phyloP scores from a whole-genome alignment of 179 eudicot genomes.

The Beta macrorhiza region DNA sequence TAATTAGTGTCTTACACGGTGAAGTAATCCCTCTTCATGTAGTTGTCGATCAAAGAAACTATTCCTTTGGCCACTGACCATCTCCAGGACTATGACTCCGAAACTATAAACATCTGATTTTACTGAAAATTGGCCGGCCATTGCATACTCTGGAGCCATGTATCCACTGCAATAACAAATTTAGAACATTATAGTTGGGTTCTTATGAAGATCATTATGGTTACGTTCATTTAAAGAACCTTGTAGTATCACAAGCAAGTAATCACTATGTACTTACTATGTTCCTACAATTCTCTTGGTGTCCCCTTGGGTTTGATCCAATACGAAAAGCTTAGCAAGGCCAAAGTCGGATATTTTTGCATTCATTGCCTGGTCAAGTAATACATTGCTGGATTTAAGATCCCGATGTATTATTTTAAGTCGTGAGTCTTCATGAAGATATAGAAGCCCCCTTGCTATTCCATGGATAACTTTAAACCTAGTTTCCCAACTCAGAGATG shows the following conservation, averaged over 20 bases:
- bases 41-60: not conserved
- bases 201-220: too few species aligned
- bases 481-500: not conserved
- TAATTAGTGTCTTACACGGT: not conserved
- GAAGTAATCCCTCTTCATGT: not conserved
- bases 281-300: slow-evolving; percentile 1
- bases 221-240: too few species aligned
- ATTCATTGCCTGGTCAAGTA: not conserved
- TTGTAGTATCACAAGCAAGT: not conserved
- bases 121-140: too few species aligned
- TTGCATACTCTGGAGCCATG: too few species aligned
- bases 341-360: not conserved
- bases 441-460: slow-evolving; percentile 3
- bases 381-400: too few species aligned
- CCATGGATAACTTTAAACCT: not conserved
- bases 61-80: too few species aligned
- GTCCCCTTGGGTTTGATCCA: slow-evolving; percentile 7
- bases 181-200: too few species aligned
- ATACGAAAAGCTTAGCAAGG: not conserved
- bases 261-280: not conserved
- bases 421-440: slow-evolving; percentile 7
- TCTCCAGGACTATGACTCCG: too few species aligned
- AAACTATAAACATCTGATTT: too few species aligned
- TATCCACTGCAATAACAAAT: not conserved
- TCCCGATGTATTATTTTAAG: not conserved